Conservation (phyloP, 768 basidiomycete species). For the Pholiota molesta region DNA sequence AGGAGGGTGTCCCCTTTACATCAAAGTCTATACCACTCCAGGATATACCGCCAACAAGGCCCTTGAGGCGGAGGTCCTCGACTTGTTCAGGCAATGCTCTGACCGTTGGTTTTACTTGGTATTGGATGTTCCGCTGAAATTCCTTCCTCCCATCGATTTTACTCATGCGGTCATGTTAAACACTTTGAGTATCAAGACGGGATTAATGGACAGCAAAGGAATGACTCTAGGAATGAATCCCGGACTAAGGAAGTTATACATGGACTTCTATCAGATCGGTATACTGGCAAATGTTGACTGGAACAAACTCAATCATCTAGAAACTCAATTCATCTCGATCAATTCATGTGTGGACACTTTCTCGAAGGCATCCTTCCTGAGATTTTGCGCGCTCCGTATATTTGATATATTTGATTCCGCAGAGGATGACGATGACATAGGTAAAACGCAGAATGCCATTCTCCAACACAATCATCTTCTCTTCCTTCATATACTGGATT, state of each 20-base stretch:
- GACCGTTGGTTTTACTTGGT: not conserved
- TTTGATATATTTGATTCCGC: too few relatives aligned
- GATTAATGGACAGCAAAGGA: too few relatives aligned
- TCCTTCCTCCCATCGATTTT: too few relatives aligned
- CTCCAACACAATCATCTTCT: not conserved
- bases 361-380: not conserved
- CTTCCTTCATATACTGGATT: not conserved
- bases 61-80: not conserved
- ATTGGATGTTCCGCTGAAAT: not conserved
- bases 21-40: not conserved
- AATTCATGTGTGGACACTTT: not conserved
- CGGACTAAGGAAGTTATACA: not conserved
- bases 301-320: too few relatives aligned
- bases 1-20: not conserved
- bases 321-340: too few relatives aligned
- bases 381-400: not conserved
- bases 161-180: not conserved
- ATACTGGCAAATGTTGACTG: too few relatives aligned
- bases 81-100: not conserved
- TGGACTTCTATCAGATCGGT: not conserved
- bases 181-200: not conserved
- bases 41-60: not conserved
- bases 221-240: not conserved
- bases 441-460: not conserved
- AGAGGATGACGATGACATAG: too few relatives aligned